Evolutionary conservation across 768 basidiomycete genomes (phyloP).

Genomic region (Auricularia heimuer): DNA sequence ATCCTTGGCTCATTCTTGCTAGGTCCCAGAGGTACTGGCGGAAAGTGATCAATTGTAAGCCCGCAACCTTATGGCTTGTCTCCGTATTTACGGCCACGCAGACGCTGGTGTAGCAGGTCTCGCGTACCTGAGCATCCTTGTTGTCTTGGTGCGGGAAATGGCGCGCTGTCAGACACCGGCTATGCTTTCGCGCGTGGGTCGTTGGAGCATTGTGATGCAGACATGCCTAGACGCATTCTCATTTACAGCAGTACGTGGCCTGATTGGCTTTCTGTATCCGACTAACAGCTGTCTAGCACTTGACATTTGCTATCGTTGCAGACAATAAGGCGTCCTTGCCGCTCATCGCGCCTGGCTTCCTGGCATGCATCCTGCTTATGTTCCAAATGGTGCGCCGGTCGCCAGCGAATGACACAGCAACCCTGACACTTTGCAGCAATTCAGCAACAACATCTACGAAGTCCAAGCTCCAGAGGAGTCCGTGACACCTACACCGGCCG

Average conservation of each 20-base stretch:
- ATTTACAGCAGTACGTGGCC: constrained; percentile 52
- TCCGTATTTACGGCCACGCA: constrained; percentile 20
- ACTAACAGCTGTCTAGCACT: constrained; percentile 35
- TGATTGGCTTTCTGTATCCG: neutral
- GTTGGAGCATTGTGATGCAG: constrained; percentile 76
- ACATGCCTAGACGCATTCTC: constrained; percentile 72
- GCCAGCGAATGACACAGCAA: neutral
- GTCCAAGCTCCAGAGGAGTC: constrained; percentile 71
- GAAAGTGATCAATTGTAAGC: constrained; percentile 54
- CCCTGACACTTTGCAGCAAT: constrained; percentile 49
- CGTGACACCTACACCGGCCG: constrained; percentile 22
- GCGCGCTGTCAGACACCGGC: constrained; percentile 68
- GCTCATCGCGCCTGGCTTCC: constrained; percentile 73
- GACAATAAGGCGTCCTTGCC: constrained; percentile 76
- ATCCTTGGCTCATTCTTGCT: neutral
- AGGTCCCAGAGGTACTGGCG: constrained; percentile 60
- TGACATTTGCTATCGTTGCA: constrained; percentile 78
- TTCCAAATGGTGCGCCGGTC: constrained; percentile 56
- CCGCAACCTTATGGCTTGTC: neutral
- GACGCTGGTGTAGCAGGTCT: constrained; percentile 65
- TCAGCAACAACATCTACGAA: constrained; percentile 67
- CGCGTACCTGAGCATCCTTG: constrained; percentile 56
- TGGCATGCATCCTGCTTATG: constrained; percentile 70
- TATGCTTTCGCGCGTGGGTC: constrained; percentile 65
- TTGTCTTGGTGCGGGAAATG: constrained; percentile 65